phyloP scores from a whole-genome alignment of 2,329 filamentous ascomycete genomes.

The Plectosphaerella plurivora region DNA sequence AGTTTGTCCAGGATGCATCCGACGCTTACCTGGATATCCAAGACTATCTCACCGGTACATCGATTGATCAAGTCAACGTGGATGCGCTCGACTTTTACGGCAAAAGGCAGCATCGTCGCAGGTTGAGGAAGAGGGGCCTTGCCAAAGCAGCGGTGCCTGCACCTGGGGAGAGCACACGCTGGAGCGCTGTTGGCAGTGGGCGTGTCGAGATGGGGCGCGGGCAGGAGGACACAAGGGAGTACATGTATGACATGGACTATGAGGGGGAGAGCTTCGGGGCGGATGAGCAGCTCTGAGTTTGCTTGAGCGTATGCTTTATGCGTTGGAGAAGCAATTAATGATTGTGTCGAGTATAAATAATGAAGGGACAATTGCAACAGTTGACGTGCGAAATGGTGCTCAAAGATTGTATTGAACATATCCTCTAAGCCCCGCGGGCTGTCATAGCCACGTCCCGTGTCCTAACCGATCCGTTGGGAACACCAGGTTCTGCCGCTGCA shows the following conservation, averaged over 20 bases:
- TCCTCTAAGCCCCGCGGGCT: no score
- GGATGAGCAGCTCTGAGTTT: constrained; percentile 20
- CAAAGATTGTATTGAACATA: no score
- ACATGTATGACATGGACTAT: constrained; percentile 27
- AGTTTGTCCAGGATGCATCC: constrained; percentile 34
- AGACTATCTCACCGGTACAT: constrained; percentile 39
- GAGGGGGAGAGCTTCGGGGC: constrained; percentile 28
- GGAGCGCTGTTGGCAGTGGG: constrained; percentile 39
- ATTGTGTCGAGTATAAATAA: no score
- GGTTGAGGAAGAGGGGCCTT: constrained; percentile 44
- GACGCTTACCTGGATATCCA: constrained; percentile 44
- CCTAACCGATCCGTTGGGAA: no score
- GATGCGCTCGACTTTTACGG: constrained; percentile 39
- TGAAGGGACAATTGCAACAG: no score
- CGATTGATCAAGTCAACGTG: constrained; percentile 39
- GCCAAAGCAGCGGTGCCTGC: constrained; percentile 28
- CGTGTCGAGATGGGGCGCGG: constrained; percentile 34
- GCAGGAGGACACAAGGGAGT: constrained; percentile 32
- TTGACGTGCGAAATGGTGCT: no score
- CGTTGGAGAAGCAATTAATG: neutral
- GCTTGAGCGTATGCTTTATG: neutral
- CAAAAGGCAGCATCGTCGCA: constrained; percentile 43
- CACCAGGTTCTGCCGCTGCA: no score
- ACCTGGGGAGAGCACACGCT: constrained; percentile 35
- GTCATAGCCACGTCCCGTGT: no score